Evolutionary conservation across 768 basidiomycete genomes (phyloP).

Genomic region (Fistulinella prunicolor): DNA sequence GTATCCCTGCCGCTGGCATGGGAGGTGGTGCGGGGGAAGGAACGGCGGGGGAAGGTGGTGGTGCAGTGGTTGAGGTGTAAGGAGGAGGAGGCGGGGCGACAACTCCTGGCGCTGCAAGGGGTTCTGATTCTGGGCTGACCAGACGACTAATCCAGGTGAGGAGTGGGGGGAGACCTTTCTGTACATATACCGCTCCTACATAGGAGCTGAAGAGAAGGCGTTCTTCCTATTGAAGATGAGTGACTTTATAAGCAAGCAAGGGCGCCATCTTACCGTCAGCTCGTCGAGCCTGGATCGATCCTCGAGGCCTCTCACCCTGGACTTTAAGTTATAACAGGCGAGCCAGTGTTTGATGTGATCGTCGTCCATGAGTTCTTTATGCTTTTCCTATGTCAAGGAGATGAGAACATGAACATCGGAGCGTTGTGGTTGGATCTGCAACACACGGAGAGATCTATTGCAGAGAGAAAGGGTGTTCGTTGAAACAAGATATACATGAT

Average conservation of each 20-base stretch:
- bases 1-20: slow-evolving; percentile 14
- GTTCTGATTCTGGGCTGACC: slow-evolving; percentile 45
- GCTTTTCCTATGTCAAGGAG: slow-evolving; percentile 17
- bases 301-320: slow-evolving; percentile 49
- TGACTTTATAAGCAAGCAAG: background rate
- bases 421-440: background rate
- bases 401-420: background rate
- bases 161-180: slow-evolving; percentile 47
- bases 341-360: slow-evolving; percentile 48
- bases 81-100: slow-evolving; percentile 20
- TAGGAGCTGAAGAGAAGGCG: slow-evolving; percentile 56
- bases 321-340: slow-evolving; percentile 47
- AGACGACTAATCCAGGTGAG: slow-evolving; percentile 59
- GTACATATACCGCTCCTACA: slow-evolving; percentile 63
- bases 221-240: slow-evolving; percentile 45
- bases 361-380: slow-evolving; percentile 34
- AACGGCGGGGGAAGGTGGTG: slow-evolving; percentile 15
- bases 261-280: slow-evolving; percentile 30
- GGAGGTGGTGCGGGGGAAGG: slow-evolving; percentile 23
- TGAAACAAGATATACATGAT: slow-evolving; percentile 51
- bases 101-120: slow-evolving; percentile 19
- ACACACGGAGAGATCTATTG: slow-evolving; percentile 45
- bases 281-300: slow-evolving; percentile 36
- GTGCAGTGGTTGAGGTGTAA: slow-evolving; percentile 17
- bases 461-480: slow-evolving; percentile 41